A percentile compares a stretch with the other conserved stretches of the same genome.
phyloP scores from a whole-genome alignment of 2,329 filamentous ascomycete species.

The Beauveria asiatica region DNA sequence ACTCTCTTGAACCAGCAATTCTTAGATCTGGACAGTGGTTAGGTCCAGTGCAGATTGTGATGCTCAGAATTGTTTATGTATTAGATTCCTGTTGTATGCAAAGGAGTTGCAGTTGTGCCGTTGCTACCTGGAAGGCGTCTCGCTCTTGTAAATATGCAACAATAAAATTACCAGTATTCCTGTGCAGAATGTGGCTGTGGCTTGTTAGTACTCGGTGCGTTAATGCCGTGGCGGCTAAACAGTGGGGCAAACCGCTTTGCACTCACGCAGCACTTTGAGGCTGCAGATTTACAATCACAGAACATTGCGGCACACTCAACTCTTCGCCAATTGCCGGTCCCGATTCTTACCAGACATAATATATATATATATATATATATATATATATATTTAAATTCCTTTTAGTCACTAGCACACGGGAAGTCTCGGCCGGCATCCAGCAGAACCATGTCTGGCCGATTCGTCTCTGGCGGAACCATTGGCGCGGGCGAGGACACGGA shows the following conservation, averaged over 20 bases:
- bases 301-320: neutral
- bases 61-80: neutral
- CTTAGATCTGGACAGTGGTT: neutral
- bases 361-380: no score
- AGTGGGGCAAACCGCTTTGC: neutral
- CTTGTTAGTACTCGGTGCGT: neutral
- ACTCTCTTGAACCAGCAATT: neutral
- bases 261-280: neutral
- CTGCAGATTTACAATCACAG: neutral
- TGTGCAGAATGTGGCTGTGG: neutral
- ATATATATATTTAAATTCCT: no score
- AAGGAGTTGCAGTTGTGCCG: constrained; percentile 2
- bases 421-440: neutral
- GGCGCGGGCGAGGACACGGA: constrained; percentile 22
- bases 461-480: constrained; percentile 48
- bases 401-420: neutral
- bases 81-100: neutral
- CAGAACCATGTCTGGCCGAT: constrained; percentile 41
- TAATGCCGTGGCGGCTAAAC: neutral
- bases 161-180: constrained; percentile 6
- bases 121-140: neutral
- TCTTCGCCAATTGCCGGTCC: neutral
- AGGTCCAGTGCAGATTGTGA: neutral
- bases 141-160: neutral
- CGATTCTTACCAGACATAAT: neutral